Evolutionary conservation across 176 grass and related monocot species (phyloP), one percentile per base, ranked within the genome.

Genomic region (Musa troglodytarum): DNA sequence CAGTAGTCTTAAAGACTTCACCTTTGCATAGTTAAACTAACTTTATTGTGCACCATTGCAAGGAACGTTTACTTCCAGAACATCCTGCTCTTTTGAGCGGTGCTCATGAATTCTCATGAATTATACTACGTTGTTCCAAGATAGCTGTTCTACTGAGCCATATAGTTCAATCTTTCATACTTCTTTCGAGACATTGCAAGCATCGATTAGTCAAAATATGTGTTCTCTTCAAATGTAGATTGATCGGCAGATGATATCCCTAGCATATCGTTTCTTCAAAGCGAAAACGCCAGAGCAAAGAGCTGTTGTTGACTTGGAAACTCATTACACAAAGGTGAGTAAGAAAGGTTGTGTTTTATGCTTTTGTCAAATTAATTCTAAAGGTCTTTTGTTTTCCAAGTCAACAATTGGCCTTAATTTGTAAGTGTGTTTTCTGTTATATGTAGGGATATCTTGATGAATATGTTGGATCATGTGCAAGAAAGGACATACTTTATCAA

Each of bases 221-320:
- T 78, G 67, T 81, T 54, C 12, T 16, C 1, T 73, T 29, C 16
- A 10, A 51, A 14, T 65, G 14, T 73, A 95, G 91, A 43, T 95
- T 78, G 83, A 90, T 88, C 82, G 75, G 28, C 83, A 80, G 53
- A 88, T 83, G 17, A 65, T 95, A 76, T 88, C 88, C 17, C 88
- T 90, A 1, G 81, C 85, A 52, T 84, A 63, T 83, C 88, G 83
- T 73, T 86, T 95, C 79, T 58, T 95, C 68, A 82, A 85, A 77
- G 88, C 91, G 72, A 95, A 83, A 73, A 95, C 85, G 69, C 88
- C 92, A 9, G 85, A 90, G 50, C 72, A 90, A 21, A 95, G 92
- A 71, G 92, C 92, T 68, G 11, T 69, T 64, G 75, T 95, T 49
- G 92, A 95, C 82, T 83, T 90, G 70, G 92, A 95, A 86, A 79